These are phyloP conservation scores for Oryza brachyantha DNA, from an alignment of 176 grass and related monocot genomes.

Conservation along the genomic window DNA sequence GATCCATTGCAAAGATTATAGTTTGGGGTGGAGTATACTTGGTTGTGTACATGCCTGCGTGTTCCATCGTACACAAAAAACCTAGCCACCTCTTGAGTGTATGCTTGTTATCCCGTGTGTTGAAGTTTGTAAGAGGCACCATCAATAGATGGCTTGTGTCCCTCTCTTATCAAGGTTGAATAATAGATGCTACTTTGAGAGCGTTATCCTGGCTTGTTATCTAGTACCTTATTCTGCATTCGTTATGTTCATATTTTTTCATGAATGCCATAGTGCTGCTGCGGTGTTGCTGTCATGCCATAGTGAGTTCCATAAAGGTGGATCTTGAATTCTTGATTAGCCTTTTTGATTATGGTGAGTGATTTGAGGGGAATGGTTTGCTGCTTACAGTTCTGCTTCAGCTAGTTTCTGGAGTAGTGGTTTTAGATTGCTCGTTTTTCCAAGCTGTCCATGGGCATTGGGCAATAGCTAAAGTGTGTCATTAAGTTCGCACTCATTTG, in stretches of 20 bases:
- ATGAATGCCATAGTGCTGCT: background rate
- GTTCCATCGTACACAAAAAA: slow-evolving; percentile 17
- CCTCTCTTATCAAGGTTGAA: slow-evolving; percentile 34
- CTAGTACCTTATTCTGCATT: background rate
- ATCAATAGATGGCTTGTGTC: slow-evolving; percentile 60
- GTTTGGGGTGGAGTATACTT: slow-evolving; percentile 34
- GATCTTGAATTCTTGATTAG: background rate
- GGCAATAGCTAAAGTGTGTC: too few species aligned
- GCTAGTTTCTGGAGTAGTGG: background rate
- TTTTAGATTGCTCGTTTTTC: background rate
- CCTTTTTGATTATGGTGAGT: background rate
- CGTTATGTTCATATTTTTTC: background rate
- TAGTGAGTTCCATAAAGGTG: background rate
- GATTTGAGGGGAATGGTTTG: background rate
- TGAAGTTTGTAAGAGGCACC: slow-evolving; percentile 29
- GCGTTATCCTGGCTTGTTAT: background rate
- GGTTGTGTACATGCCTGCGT: slow-evolving; percentile 33
- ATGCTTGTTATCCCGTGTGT: slow-evolving; percentile 42
- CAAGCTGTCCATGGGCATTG: background rate
- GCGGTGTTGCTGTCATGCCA: too few species aligned
- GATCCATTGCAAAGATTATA: slow-evolving; percentile 25
- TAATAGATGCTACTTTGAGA: slow-evolving; percentile 30
- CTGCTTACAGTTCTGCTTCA: background rate
- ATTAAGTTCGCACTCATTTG: background rate
- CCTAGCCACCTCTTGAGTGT: slow-evolving; percentile 44